These are phyloP conservation scores for Leishmania aethiopica DNA, from an alignment of 208 protist species.

Conservation along the genomic window DNA sequence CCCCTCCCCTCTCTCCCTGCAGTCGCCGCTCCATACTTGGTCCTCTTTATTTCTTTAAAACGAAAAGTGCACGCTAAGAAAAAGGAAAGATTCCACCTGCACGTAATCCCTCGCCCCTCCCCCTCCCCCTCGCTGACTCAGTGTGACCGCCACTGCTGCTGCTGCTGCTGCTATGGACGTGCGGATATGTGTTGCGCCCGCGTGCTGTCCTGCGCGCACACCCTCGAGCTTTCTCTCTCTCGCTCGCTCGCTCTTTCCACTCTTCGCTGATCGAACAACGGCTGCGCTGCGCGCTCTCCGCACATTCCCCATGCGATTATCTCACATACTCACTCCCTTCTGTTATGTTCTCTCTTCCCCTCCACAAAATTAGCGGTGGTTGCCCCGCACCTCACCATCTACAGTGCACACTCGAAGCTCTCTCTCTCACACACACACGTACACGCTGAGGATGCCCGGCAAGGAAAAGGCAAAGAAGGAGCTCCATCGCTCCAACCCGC, in stretches of 20 bases:
- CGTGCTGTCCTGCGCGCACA: background rate
- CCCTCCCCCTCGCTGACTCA: background rate
- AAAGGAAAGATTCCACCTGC: background rate
- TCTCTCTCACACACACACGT: background rate
- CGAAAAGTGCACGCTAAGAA: background rate
- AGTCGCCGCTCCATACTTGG: background rate
- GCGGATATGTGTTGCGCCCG: too few relatives aligned
- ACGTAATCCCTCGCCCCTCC: too few relatives aligned
- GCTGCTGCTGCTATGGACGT: background rate
- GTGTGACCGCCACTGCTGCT: background rate
- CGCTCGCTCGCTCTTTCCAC: background rate
- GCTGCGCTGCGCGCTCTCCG: background rate
- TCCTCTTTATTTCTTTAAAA: background rate
- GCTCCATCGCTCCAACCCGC: constrained; percentile 63
- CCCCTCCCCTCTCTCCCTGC: background rate
- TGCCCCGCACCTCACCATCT: background rate
- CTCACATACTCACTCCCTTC: background rate
- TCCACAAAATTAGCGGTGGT: background rate
- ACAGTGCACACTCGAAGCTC: background rate
- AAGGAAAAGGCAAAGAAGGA: constrained; percentile 48
- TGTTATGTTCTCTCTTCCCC: background rate
- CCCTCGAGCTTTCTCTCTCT: background rate
- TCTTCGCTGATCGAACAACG: background rate
- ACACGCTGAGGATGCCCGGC: constrained; percentile 33
- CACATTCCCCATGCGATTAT: background rate